Base-by-base conservation (phyloP, 2,329 filamentous ascomycete species). In the Botryotinia narcissicola region DNA sequence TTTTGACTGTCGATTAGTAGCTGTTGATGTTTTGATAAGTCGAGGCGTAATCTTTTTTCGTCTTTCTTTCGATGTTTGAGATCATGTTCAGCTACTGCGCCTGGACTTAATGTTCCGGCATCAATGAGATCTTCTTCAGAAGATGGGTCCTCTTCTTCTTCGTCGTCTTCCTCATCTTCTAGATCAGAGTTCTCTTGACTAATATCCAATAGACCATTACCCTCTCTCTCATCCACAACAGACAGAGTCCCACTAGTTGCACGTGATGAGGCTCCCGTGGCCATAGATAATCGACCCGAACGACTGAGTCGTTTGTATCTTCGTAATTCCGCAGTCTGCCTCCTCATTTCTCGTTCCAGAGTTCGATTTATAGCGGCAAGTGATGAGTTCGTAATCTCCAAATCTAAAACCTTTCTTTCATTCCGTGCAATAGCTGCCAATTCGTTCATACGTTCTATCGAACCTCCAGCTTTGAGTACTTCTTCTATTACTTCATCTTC, bases 361-460 rank as follows among this genome's bases (percentile, higher is more conserved):
- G 94, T 96, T 71, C 95, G 88, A 81, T 99, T 99, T 83, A 99
- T 98, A 59, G 96, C 96, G 73, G 97, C 89, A 4, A 99, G 87
- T 1, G 95, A 98, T 1, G 94, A 96, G 80, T 99, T 99, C 72
- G 93, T 97, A 76, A 99, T 99, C 81, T 99, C 94, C 9, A 99
- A 85, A 81, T 99, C 96, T 77, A 98, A 89, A 1, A 99, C 95
- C 84, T 98, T 99, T 75, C 96, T 90, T 82, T 98, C 96, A 51
- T 94, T 89, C 44, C 96, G 89, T 22, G 96, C 96, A 80, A 94
- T 96, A n/a, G 92, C 89, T 18, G 96, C 94, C 10, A 94, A 86
- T 74, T 97, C 94, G 75, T 89, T 92, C 75, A 92, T 84, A 12
- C 89, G 86, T 72, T 91, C 89, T 25, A 88, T 83, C 20, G 86